Evolutionary conservation across 306 rosid species (phyloP).

Genomic region (Cercis canadensis): DNA sequence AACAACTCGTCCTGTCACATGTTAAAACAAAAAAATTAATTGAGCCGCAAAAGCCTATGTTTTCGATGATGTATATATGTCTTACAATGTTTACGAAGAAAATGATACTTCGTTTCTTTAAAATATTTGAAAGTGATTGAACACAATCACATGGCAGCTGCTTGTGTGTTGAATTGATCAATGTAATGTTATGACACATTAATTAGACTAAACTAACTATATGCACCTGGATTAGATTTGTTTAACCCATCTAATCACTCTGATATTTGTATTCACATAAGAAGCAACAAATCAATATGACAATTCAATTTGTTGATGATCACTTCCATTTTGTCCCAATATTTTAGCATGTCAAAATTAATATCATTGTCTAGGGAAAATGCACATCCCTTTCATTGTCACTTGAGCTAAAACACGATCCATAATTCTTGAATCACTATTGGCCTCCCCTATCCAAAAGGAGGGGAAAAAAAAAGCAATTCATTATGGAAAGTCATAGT

Average conservation of each 20-base stretch:
- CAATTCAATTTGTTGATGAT: neutral
- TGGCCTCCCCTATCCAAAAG: neutral
- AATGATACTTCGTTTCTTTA: neutral
- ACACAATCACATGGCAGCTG: slow-evolving; percentile 23
- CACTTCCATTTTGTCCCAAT: slow-evolving; percentile 14
- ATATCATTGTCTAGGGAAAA: neutral
- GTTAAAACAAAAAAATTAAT: neutral
- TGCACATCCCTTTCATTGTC: slow-evolving; percentile 10
- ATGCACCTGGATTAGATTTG: no score
- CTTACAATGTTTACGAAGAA: no score
- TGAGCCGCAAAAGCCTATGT: slow-evolving; percentile 5
- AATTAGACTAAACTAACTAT: neutral
- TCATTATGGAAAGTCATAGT: slow-evolving; percentile 7
- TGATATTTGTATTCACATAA: no score
- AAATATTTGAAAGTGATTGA: slow-evolving; percentile 30
- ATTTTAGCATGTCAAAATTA: slow-evolving; percentile 2
- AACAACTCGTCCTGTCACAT: slow-evolving; percentile 77
- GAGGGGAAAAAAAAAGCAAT: neutral
- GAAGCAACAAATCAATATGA: neutral
- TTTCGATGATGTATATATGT: no score
- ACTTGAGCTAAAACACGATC: neutral
- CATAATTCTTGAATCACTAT: no score
- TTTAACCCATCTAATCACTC: no score
- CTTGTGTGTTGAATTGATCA: no score
- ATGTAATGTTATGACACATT: no score